phyloP scores from a whole-genome alignment of 73 alveolate species.

The Paramecium caudatum region DNA sequence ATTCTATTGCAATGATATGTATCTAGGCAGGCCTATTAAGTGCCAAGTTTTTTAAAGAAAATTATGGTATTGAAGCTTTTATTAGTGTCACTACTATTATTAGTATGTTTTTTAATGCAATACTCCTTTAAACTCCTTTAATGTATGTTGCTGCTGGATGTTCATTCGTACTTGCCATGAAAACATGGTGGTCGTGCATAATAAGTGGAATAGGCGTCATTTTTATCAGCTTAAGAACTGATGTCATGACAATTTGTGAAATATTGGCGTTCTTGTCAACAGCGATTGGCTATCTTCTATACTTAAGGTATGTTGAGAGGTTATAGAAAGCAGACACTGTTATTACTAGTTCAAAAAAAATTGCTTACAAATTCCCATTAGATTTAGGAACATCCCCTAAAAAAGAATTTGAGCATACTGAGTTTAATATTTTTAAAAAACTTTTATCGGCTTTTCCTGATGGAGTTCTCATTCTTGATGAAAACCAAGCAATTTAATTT shows the following conservation, averaged over 20 bases:
- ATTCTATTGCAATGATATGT: slow-evolving; percentile 39
- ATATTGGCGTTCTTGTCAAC: slow-evolving; percentile 25
- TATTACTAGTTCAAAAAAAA: neutral
- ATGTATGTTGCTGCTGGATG: slow-evolving; percentile 52
- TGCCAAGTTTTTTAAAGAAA: slow-evolving; percentile 13
- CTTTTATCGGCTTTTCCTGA: slow-evolving; percentile 56
- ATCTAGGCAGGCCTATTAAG: slow-evolving; percentile 3
- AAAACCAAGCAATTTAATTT: neutral
- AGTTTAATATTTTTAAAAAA: slow-evolving; percentile 29
- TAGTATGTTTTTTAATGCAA: neutral
- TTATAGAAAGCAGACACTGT: neutral
- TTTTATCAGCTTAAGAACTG: slow-evolving; percentile 8
- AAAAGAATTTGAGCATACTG: slow-evolving; percentile 27
- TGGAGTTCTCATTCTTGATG: slow-evolving; percentile 52
- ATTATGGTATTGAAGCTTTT: neutral
- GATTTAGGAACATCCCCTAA: neutral
- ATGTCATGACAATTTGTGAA: slow-evolving; percentile 24
- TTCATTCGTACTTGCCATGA: slow-evolving; percentile 19
- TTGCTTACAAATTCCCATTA: neutral
- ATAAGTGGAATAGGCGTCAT: slow-evolving; percentile 17
- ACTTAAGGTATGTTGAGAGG: neutral
- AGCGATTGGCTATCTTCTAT: neutral
- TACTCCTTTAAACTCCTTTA: slow-evolving; percentile 20
- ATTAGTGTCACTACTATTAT: slow-evolving; percentile 6
- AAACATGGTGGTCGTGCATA: slow-evolving; percentile 61